Base-by-base conservation (phyloP, 2,329 filamentous ascomycete genomes). In the Colletotrichum caudatum region DNA sequence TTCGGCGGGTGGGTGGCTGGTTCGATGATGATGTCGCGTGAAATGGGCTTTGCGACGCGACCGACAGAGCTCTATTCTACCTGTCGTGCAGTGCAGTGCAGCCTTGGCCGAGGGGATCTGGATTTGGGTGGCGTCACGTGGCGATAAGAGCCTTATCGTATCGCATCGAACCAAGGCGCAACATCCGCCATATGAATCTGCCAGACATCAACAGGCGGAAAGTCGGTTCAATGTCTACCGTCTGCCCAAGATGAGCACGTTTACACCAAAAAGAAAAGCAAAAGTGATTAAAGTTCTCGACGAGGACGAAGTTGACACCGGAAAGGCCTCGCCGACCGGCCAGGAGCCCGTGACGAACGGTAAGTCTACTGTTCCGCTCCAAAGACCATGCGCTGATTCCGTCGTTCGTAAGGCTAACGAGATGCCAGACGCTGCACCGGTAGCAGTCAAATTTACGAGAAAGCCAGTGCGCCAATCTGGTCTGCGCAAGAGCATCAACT, bases 261-360 rank as follows among this genome's bases (percentile, higher is more conserved):
- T 91, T 69, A 84, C 83, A 5, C 80, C 84, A 1, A 91, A 89
- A 76, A 83, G 89, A 74, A 94, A 96, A 76, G 91, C 93, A 58
- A 92, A 93, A 75, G 92, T 94, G 77, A 93, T 97, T 76, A 92
- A 90, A 58, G 85, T 89, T 0, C 85, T 89, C 53, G 92, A 94
- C 56, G 89, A 91, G 16, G 90, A 93, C 4, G 91, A 91, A 1
- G 50, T 63, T 56, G n/a, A 60, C 33, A 23, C 67, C 2, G 63
- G 73, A 5, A 70, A 74, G 2, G 63, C 70, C 11, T 50, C 79
- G 0, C 62, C 72, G 0, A 69, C 76, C 1, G 74, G 71, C 61
- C 75, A 78, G 53, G 76, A 77, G 67, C 74, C 74, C 23, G 74
- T 78, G 68, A 79, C 78, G 73, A 78, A 82, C 73, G 81, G 82